Percentiles rank a stretch among this genome's conserved stretches.
Conservation (phyloP, 345 rosid species). For the Euphorbia peplus region DNA sequence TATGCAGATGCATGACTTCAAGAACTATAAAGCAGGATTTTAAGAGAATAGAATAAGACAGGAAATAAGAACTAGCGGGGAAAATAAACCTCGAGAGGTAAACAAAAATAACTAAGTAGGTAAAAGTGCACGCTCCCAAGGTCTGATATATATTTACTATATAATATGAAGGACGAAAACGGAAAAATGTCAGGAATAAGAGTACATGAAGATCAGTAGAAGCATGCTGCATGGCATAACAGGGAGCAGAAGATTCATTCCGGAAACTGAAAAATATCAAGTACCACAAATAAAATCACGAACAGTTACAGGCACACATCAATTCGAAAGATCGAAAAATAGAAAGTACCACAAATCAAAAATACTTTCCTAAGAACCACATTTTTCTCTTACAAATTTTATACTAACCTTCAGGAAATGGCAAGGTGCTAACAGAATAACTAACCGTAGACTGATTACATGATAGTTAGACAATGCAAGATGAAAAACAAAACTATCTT, state of each 20-base stretch:
- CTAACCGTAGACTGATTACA: not conserved
- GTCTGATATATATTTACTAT: not conserved
- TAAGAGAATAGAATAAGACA: not conserved
- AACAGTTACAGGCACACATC: not conserved
- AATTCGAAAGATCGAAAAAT: not conserved
- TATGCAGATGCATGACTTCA: not conserved
- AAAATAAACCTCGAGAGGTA: not conserved
- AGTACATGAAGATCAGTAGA: not conserved
- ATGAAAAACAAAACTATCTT: not conserved
- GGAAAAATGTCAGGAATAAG: not conserved
- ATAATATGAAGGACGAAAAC: not conserved
- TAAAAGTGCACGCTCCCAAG: not conserved
- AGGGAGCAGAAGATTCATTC: not conserved
- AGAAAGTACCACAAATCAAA: not conserved
- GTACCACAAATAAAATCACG: not conserved
- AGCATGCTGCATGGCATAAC: not conserved
- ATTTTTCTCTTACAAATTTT: not conserved
- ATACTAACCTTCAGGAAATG: conserved; percentile 3
- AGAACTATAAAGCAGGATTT: not conserved
- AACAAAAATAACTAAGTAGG: not conserved
- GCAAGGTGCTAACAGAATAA: conserved; percentile 1
- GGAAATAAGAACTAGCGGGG: not conserved
- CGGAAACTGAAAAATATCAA: conserved; percentile 1
- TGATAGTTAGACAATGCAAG: not conserved
- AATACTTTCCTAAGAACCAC: not conserved